phyloP scores from a whole-genome alignment of 192 early-diverging fungal species.

The Gryganskiella cystojenkinii region DNA sequence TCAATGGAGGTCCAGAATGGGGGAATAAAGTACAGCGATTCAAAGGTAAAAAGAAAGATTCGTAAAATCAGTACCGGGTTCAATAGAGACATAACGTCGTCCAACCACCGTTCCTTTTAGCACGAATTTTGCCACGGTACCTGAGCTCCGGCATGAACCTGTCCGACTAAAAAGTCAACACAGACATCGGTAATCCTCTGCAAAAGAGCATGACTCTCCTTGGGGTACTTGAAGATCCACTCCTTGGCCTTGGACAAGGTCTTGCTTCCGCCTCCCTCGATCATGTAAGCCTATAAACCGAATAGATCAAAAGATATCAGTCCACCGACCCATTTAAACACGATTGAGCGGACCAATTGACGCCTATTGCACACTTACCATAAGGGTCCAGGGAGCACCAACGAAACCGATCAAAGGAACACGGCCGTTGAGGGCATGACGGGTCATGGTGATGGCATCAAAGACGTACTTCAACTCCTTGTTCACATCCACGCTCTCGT shows the following conservation, averaged over 20 bases:
- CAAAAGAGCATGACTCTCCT: constrained; percentile 81
- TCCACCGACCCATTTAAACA: neutral
- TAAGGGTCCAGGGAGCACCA: constrained; percentile 97
- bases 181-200: constrained; percentile 85
- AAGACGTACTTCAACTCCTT: constrained; percentile 88
- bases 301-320: constrained; percentile 1
- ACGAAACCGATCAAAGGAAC: constrained; percentile 94
- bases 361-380: constrained; percentile 57
- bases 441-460: constrained; percentile 92
- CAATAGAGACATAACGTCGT: too few species aligned
- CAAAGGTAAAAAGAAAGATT: too few species aligned
- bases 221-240: constrained; percentile 85
- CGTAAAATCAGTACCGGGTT: too few species aligned
- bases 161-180: constrained; percentile 87
- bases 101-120: too few species aligned
- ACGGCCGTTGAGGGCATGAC: constrained; percentile 82
- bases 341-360: neutral
- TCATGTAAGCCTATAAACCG: constrained; percentile 81
- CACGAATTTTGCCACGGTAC: too few species aligned
- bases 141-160: constrained; percentile 94
- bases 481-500: constrained; percentile 72
- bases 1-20: neutral
- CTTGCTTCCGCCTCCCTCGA: constrained; percentile 94
- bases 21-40: neutral
- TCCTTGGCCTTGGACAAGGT: constrained; percentile 87